phyloP scores from a whole-genome alignment of 768 basidiomycete species.

The Sporobolomyces roseus region DNA sequence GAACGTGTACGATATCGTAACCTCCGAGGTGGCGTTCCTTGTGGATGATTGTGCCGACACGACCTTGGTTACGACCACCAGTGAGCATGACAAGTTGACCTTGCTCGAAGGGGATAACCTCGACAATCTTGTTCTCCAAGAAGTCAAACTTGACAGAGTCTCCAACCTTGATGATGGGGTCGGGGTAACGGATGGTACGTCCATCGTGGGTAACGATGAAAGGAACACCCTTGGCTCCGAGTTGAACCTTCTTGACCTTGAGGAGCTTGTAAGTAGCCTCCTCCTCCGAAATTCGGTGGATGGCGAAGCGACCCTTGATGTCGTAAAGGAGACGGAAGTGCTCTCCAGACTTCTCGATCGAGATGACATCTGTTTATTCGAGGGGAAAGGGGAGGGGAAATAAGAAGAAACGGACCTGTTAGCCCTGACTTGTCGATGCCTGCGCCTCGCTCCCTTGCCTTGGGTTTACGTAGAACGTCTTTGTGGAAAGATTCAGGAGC shows the following conservation, averaged over 20 bases:
- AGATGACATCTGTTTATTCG: conserved; percentile 70
- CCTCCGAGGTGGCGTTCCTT: conserved; percentile 96
- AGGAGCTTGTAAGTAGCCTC: conserved; percentile 69
- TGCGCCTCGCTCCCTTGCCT: not conserved
- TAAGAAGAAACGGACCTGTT: conserved; percentile 21
- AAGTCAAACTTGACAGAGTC: conserved; percentile 97
- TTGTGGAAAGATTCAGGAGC: conserved; percentile 44
- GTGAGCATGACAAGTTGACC: conserved; percentile 93
- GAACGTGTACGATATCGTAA: conserved; percentile 76
- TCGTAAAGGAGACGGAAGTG: conserved; percentile 99
- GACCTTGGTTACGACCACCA: conserved; percentile 99
- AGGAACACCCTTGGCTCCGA: conserved; percentile 90
- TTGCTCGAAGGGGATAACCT: conserved; percentile 92
- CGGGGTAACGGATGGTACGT: conserved; percentile 98
- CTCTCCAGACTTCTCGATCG: conserved; percentile 96
- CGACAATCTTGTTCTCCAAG: conserved; percentile 80
- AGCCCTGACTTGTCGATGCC: too few relatives aligned
- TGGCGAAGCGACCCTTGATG: conserved; percentile 98
- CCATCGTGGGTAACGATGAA: conserved; percentile 98
- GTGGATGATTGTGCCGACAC: conserved; percentile 92
- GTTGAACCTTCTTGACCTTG: conserved; percentile 76
- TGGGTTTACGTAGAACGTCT: not conserved
- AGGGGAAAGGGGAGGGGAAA: not conserved
- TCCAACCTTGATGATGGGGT: conserved; percentile 82
- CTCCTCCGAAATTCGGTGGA: conserved; percentile 97